Evolutionary conservation across 768 basidiomycete genomes (phyloP).

Genomic region (Nevesoporus exiguus): DNA sequence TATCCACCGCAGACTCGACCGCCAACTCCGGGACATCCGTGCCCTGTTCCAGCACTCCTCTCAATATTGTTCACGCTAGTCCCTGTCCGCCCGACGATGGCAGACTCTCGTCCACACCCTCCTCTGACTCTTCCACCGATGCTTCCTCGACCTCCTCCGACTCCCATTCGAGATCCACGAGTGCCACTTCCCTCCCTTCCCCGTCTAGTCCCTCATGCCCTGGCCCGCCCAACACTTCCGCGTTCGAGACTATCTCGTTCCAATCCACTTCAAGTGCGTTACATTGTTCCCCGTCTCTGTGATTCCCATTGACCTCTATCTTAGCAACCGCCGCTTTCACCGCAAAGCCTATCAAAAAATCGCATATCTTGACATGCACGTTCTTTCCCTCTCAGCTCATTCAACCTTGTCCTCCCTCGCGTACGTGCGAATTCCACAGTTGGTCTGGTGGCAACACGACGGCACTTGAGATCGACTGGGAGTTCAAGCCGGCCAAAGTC

Average conservation of each 20-base stretch:
- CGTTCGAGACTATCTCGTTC: not conserved
- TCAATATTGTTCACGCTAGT: constrained; percentile 10
- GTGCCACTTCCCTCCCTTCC: constrained; percentile 31
- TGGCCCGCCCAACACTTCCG: not conserved
- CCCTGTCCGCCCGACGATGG: constrained; percentile 23
- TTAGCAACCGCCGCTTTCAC: constrained; percentile 7
- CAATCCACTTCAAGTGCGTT: constrained; percentile 4
- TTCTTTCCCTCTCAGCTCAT: constrained; percentile 49
- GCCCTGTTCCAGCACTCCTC: constrained; percentile 12
- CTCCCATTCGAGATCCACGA: constrained; percentile 20
- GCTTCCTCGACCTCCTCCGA: constrained; percentile 22
- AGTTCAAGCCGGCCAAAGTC: constrained; percentile 67
- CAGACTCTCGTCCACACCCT: constrained; percentile 29
- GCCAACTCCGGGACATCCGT: constrained; percentile 7
- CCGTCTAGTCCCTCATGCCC: constrained; percentile 17
- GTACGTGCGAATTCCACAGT: constrained; percentile 17
- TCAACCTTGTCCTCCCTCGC: constrained; percentile 23
- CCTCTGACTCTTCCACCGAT: constrained; percentile 24
- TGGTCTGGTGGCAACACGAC: constrained; percentile 17
- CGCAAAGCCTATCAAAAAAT: constrained; percentile 15
- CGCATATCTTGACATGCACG: constrained; percentile 46
- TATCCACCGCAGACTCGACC: constrained; percentile 21
- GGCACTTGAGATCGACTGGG: constrained; percentile 40
- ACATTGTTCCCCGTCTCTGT: not conserved
- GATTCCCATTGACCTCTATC: constrained; percentile 1